Conservation (phyloP, 805 yeast species). For the Kazachstania africana region DNA sequence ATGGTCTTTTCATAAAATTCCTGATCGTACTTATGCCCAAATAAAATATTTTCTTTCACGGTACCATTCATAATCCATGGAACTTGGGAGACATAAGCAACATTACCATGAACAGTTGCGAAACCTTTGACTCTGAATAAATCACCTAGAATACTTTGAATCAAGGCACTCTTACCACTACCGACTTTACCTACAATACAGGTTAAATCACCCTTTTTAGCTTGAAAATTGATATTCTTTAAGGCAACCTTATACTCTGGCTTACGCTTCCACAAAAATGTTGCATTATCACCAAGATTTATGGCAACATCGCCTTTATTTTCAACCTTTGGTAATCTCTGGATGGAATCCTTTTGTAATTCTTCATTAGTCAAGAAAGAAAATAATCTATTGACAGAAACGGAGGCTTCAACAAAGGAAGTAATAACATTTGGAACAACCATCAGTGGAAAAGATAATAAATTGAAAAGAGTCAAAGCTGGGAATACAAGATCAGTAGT, state of each 20-base stretch:
- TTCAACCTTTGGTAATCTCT: slow-evolving; percentile 31
- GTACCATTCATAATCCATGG: slow-evolving; percentile 98
- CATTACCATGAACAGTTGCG: slow-evolving; percentile 58
- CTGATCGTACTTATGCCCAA: slow-evolving; percentile 77
- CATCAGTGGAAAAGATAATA: slow-evolving; percentile 83
- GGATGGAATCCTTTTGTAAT: slow-evolving; percentile 65
- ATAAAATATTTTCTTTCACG: slow-evolving; percentile 79
- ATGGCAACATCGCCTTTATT: slow-evolving; percentile 59
- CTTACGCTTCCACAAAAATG: slow-evolving; percentile 68
- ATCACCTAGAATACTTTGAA: slow-evolving; percentile 75
- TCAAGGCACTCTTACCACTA: slow-evolving; percentile 74
- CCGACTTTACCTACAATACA: slow-evolving; percentile 90
- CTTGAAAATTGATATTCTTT: slow-evolving; percentile 46
- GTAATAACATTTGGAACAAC: slow-evolving; percentile 87
- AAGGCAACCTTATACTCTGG: slow-evolving; percentile 61
- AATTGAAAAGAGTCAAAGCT: slow-evolving; percentile 76
- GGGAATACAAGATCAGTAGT: slow-evolving; percentile 89
- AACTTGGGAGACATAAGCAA: slow-evolving; percentile 85
- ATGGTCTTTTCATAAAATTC: slow-evolving; percentile 72
- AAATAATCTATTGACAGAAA: slow-evolving; percentile 64
- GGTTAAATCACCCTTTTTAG: slow-evolving; percentile 64
- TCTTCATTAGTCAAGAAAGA: slow-evolving; percentile 66
- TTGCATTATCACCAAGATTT: slow-evolving; percentile 44
- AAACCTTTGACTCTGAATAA: slow-evolving; percentile 64
- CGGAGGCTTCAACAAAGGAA: slow-evolving; percentile 77